These are phyloP conservation scores for Cyberlindnera mycetangii DNA, from an alignment of 805 yeast species.

Conservation along the genomic window DNA sequence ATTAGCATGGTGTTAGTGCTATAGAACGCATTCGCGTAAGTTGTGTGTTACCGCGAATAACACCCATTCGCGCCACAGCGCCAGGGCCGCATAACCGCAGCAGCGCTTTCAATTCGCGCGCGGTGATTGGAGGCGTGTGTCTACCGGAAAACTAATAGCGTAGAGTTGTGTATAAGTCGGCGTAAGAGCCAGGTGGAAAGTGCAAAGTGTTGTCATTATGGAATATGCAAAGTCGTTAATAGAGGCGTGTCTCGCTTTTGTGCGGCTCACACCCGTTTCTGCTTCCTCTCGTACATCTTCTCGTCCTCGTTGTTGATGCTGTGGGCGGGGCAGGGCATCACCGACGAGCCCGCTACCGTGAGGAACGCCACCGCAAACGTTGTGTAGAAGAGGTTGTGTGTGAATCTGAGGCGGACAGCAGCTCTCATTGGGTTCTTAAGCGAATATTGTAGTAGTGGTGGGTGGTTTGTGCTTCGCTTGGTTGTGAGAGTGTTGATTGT, in stretches of 20 bases:
- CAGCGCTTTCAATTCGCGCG: conserved; percentile 6
- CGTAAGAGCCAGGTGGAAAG: not conserved
- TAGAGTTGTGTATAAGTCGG: not conserved
- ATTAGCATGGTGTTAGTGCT: too few species aligned
- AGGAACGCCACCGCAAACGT: conserved; percentile 61
- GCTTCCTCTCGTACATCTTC: conserved; percentile 22
- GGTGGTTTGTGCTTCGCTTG: not conserved
- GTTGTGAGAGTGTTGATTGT: not conserved
- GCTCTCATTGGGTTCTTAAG: conserved; percentile 40
- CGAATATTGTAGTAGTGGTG: not conserved
- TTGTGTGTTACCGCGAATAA: too few species aligned
- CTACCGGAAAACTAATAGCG: not conserved
- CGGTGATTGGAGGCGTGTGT: conserved; percentile 7
- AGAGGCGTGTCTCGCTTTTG: conserved; percentile 2
- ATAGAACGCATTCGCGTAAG: too few species aligned
- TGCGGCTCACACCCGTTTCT: conserved; percentile 6
- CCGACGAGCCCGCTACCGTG: conserved; percentile 41
- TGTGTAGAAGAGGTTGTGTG: conserved; percentile 52
- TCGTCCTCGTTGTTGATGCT: conserved; percentile 40
- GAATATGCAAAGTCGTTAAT: conserved; percentile 4
- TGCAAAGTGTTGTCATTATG: not conserved
- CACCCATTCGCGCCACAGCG: too few species aligned
- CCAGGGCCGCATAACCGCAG: not conserved
- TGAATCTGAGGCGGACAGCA: conserved; percentile 48
- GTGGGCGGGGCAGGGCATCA: conserved; percentile 43